Percentiles rank a stretch among this genome's conserved stretches.
Evolutionary conservation across 75 land plant genomes (phyloP).

Genomic region (Sequoiadendron giganteum): DNA sequence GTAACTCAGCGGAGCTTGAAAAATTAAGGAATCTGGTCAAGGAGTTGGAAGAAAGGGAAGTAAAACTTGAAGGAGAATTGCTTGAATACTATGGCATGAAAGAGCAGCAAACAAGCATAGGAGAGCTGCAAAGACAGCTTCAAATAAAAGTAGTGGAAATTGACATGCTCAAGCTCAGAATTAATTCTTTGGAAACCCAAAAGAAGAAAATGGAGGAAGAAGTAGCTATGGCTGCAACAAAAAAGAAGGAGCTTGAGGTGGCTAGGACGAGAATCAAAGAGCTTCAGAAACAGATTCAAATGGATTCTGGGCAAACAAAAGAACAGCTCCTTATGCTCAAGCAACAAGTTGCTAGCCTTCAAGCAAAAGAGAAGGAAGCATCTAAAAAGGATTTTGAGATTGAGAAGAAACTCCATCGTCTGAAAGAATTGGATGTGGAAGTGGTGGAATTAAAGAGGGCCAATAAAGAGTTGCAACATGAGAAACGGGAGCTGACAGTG

Average conservation of each 20-base stretch:
- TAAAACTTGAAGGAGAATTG: slow-evolving; percentile 86
- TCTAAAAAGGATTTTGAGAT: slow-evolving; percentile 63
- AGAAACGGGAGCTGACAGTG: slow-evolving; percentile 81
- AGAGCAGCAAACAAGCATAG: slow-evolving; percentile 74
- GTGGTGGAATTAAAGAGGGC: slow-evolving; percentile 80
- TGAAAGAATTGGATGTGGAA: slow-evolving; percentile 84
- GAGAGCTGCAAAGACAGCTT: slow-evolving; percentile 76
- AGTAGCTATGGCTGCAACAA: slow-evolving; percentile 19
- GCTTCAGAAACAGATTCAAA: slow-evolving; percentile 82
- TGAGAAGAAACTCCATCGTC: slow-evolving; percentile 69
- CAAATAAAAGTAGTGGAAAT: slow-evolving; percentile 70
- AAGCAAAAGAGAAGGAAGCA: slow-evolving; percentile 66
- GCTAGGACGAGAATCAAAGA: slow-evolving; percentile 80
- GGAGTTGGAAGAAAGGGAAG: slow-evolving; percentile 81
- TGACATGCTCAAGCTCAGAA: slow-evolving; percentile 63
- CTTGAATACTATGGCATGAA: slow-evolving; percentile 91
- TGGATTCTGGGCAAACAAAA: slow-evolving; percentile 77
- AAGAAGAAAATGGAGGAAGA: slow-evolving; percentile 79
- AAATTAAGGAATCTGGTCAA: slow-evolving; percentile 57
- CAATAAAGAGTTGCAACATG: slow-evolving; percentile 89
- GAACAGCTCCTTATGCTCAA: slow-evolving; percentile 81
- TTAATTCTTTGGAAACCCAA: slow-evolving; percentile 68
- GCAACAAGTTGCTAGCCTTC: slow-evolving; percentile 73
- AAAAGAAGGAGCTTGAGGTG: slow-evolving; percentile 68
- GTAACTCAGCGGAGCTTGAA: slow-evolving; percentile 60